Conservation (phyloP, 257 asterid genomes). For the Prunella vulgaris region DNA sequence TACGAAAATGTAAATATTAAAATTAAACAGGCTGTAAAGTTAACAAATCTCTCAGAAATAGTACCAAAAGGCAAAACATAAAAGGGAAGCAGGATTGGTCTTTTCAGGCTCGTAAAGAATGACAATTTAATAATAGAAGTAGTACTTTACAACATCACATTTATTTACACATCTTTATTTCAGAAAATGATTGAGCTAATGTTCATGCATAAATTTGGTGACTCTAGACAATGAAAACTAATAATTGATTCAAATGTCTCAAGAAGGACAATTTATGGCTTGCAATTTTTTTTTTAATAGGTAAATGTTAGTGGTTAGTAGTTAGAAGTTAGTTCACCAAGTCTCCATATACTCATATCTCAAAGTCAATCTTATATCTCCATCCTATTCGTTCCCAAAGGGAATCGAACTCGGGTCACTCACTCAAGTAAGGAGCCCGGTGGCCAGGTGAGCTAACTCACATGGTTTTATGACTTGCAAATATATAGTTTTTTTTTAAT, state of each 20-base stretch:
- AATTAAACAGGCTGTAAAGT: slow-evolving; percentile 10
- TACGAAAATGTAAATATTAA: neutral
- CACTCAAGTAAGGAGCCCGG: too few species aligned
- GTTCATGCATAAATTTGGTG: neutral
- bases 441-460: too few species aligned
- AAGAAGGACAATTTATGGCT: neutral
- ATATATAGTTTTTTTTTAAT: too few species aligned
- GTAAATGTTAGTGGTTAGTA: too few species aligned
- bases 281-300: too few species aligned
- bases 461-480: too few species aligned
- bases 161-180: slow-evolving; percentile 1
- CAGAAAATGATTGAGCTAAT: neutral
- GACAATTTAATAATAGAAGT: slow-evolving; percentile 1
- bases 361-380: too few species aligned
- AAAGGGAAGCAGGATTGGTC: neutral
- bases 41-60: neutral
- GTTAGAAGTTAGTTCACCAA: too few species aligned
- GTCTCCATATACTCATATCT: too few species aligned
- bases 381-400: too few species aligned
- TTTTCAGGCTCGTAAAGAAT: slow-evolving; percentile 18
- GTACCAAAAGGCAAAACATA: neutral
- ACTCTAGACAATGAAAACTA: neutral
- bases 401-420: too few species aligned
- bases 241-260: neutral
- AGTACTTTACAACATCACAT: neutral